A percentile compares a stretch with the other conserved stretches of the same genome.
Evolutionary conservation across 2,329 filamentous ascomycete genomes (phyloP).

Genomic region (Parafenestella ontariensis): DNA sequence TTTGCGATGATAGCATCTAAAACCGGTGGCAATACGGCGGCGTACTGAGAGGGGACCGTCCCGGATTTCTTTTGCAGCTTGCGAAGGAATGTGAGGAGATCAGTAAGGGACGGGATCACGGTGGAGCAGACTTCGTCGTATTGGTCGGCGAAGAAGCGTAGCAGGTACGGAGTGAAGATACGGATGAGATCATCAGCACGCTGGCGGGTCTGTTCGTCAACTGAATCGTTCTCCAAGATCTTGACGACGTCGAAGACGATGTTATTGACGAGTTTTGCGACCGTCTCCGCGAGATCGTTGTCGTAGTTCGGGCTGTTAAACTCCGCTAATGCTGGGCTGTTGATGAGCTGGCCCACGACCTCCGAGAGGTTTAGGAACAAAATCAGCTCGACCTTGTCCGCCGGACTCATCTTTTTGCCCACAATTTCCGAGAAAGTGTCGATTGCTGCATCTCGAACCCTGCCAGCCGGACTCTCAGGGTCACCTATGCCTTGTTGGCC

Average conservation of each 20-base stretch:
- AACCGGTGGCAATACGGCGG: conserved; percentile 84
- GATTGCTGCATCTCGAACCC: conserved; percentile 87
- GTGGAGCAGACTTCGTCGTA: conserved; percentile 98
- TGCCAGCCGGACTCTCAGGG: conserved; percentile 68
- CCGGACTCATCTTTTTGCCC: conserved; percentile 94
- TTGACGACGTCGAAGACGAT: conserved; percentile 86
- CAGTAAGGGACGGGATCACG: conserved; percentile 90
- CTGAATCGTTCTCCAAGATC: conserved; percentile 75
- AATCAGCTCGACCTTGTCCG: conserved; percentile 94
- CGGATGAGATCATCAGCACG: conserved; percentile 84
- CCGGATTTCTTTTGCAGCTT: conserved; percentile 71
- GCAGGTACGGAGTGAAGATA: conserved; percentile 82
- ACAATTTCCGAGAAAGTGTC: conserved; percentile 96
- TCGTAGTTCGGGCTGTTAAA: conserved; percentile 87
- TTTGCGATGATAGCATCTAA: conserved; percentile 91
- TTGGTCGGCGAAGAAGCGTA: conserved; percentile 96
- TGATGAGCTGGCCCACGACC: conserved; percentile 85
- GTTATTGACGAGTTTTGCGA: conserved; percentile 94
- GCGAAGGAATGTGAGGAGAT: conserved; percentile 88
- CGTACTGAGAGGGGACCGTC: conserved; percentile 75
- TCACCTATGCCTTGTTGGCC: conserved; percentile 69
- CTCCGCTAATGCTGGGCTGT: conserved; percentile 80
- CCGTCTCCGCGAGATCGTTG: conserved; percentile 91
- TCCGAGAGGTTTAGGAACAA: conserved; percentile 85
- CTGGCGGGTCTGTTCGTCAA: conserved; percentile 68